Evolutionary conservation across 2,329 filamentous ascomycete genomes (phyloP).

Genomic region (Apiospora rasikravindrae): DNA sequence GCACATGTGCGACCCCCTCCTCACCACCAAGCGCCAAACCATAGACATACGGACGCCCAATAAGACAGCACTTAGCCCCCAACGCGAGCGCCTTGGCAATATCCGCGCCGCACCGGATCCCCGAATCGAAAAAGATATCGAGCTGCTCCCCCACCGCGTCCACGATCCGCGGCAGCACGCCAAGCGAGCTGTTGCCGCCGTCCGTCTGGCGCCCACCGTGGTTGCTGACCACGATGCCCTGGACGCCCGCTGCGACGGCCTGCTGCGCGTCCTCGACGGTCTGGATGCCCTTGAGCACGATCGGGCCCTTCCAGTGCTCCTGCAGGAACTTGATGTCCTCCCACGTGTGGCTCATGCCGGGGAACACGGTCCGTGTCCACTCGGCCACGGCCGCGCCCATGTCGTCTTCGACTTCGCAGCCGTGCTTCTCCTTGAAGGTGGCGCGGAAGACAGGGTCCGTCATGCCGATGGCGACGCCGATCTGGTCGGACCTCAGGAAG

Average conservation of each 20-base stretch:
- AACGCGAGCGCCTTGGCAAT: conserved; percentile 64
- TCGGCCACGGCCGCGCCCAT: conserved; percentile 31
- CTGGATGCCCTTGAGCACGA: conserved; percentile 42
- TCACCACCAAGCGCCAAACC: conserved; percentile 36
- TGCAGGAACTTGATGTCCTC: conserved; percentile 33
- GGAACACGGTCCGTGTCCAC: conserved; percentile 35
- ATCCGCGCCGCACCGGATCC: conserved; percentile 64
- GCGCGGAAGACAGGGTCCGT: conserved; percentile 35
- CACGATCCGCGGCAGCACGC: conserved; percentile 64
- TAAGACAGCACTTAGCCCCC: conserved; percentile 61
- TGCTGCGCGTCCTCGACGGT: conserved; percentile 36
- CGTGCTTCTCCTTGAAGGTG: conserved; percentile 31
- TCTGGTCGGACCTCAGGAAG: conserved; percentile 34
- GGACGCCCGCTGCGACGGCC: conserved; percentile 29
- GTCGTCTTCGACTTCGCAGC: conserved; percentile 29
- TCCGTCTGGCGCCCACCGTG: conserved; percentile 64
- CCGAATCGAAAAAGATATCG: conserved; percentile 66
- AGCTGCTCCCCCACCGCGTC: conserved; percentile 64
- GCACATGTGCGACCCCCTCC: conserved; percentile 34
- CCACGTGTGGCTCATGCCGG: conserved; percentile 34
- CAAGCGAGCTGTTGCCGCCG: conserved; percentile 58
- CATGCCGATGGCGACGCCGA: conserved; percentile 35
- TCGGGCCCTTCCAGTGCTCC: conserved; percentile 35
- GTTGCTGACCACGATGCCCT: conserved; percentile 59
- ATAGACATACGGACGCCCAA: conserved; percentile 65